Percentiles rank a stretch among this genome's conserved stretches.
These are phyloP conservation scores for Dalbergia cochinchinensis DNA, from an alignment of 306 rosid genomes.

Conservation along the genomic window DNA sequence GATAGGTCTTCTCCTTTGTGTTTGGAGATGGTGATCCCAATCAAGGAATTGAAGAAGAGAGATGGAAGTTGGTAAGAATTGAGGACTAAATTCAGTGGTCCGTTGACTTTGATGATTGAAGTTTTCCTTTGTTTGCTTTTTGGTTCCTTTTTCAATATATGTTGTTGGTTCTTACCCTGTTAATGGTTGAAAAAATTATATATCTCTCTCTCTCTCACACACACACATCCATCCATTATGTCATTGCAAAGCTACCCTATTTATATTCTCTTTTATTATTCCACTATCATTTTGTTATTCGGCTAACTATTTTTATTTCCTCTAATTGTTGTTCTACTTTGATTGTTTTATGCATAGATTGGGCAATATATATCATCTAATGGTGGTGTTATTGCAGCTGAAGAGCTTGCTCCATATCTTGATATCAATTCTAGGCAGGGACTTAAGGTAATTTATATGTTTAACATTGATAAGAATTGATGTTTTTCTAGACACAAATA, in stretches of 20 bases:
- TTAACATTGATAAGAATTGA: conserved; percentile 9
- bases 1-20: conserved; percentile 90
- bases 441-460: conserved; percentile 57
- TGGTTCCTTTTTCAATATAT: conserved; percentile 40
- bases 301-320: conserved; percentile 38
- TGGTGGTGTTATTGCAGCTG: conserved; percentile 96
- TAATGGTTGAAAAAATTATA: neutral
- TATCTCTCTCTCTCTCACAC: no score
- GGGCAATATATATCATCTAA: conserved; percentile 93
- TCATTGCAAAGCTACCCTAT: neutral
- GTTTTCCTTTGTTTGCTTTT: no score
- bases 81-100: no score
- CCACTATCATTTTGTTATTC: conserved; percentile 25
- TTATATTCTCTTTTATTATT: neutral
- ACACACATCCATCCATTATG: neutral
- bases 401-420: conserved; percentile 97
- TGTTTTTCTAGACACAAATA: neutral
- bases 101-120: no score
- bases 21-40: no score
- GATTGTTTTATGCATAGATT: conserved; percentile 68
- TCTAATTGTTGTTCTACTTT: conserved; percentile 32
- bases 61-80: no score
- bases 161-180: neutral
- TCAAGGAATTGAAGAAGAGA: no score
- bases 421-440: conserved; percentile 60